Evolutionary conservation across 371 early-diverging fungal genomes (phyloP).

Genomic region (Apophysomyces variabilis): DNA sequence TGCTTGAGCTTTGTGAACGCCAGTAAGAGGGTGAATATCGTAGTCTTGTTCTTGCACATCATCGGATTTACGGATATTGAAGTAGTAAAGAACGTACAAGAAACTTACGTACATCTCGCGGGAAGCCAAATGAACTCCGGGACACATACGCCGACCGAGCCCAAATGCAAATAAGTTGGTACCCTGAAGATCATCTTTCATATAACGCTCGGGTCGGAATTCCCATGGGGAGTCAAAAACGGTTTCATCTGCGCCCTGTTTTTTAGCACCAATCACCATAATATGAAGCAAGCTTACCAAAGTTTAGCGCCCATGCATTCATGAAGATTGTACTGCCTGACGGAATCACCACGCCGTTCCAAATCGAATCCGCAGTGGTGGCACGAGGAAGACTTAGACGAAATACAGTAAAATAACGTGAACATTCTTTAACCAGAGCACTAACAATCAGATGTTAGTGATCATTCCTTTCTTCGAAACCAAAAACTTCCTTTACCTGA

Average conservation of each 20-base stretch:
- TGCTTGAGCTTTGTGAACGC: neutral
- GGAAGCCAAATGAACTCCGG: neutral
- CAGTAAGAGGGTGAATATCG: constrained; percentile 1
- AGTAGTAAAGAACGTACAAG: constrained; percentile 1
- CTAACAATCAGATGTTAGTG: neutral
- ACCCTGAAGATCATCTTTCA: neutral
- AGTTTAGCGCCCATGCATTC: constrained; percentile 7
- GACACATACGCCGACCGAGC: constrained; percentile 2
- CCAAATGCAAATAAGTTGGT: constrained; percentile 3
- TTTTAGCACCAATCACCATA: neutral
- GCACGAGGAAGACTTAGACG: constrained; percentile 8
- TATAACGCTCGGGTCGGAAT: constrained; percentile 9
- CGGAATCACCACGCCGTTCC: neutral
- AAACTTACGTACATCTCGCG: constrained; percentile 6
- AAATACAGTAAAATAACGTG: constrained; percentile 1
- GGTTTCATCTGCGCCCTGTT: neutral
- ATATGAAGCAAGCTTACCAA: constrained; percentile 1
- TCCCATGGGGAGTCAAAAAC: constrained; percentile 4
- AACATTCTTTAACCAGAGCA: constrained; percentile 6
- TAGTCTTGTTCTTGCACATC: neutral
- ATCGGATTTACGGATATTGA: constrained; percentile 6
- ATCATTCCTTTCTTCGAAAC: neutral
- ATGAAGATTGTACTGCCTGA: neutral
- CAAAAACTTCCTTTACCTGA: neutral
- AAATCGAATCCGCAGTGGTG: neutral